Evolutionary conservation across 1,139 yeast species (phyloP), one percentile per base, ranked within the genome.

Genomic region (Suhomyces coccinellae): DNA sequence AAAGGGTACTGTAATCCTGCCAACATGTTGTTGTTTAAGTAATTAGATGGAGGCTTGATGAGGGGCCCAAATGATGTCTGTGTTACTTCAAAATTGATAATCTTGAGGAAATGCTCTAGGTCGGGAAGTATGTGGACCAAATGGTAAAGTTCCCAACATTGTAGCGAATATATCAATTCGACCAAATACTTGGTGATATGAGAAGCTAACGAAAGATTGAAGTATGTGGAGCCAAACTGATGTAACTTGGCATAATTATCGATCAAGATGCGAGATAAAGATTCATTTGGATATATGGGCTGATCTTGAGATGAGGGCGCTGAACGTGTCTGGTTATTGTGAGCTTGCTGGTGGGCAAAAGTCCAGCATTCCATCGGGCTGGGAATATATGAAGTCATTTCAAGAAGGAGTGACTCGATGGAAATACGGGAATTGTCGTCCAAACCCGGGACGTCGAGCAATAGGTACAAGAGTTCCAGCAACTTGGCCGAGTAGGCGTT

Each of bases 101-200:
- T 55, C 43, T 58, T 58, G 44, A 74, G 59, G 47, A 71, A 70
- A 48, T 63, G 57, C 33, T 63, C 66, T 29, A 74, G 55, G 33
- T 65, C 59, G 0, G 77, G 74, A 4, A 72, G 47, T 17, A 65
- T 48, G 39, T 63, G 59, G 9, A 73, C 52, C 20, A 74, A 58
- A 52, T 74, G 79, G 48, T 73, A 73, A 10, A 73, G 63, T 50
- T 74, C 79, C 79, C 79, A 74, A 51, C 72, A 74, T 45, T 73
- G 67, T 16, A 74, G 56, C 8, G 66, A 57, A 51, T 74, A 72
- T 9, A 74, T 58, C 33, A 73, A 49, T 38, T 67, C 71, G 15
- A 74, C 79, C 47, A 69, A 53, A 47, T 59, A 74, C 42, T 65
- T 64, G 12, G 76, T 73, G 15, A 72, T 54, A 33, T 65, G 73